Evolutionary conservation across 2,329 filamentous ascomycete genomes (phyloP), one percentile per base, ranked within the genome.

Genomic region (Pseudocercospora eumusae): DNA sequence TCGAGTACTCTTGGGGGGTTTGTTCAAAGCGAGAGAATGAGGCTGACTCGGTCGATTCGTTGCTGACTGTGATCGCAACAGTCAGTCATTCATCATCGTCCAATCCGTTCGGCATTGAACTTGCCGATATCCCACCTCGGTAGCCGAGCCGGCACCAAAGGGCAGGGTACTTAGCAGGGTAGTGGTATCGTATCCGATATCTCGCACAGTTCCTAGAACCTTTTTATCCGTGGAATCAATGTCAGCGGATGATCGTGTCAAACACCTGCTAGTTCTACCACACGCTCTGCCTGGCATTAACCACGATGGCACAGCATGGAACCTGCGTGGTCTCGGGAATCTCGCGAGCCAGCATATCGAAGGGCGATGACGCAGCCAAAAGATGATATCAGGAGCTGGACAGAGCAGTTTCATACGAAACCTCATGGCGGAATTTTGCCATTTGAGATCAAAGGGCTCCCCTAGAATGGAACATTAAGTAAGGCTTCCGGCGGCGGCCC

Each of bases 391-490:
- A 47, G 23, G 44, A 47, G 44, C 44, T 47, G 44, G 18, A 28
- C 11, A 31, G 47, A 28, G 47, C 11, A 23, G 8, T 10, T 27
- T 23, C 13, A 50, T 23, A 50, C 23, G 6, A 15, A 11, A 13
- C 45, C 45, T 50, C 18, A 27, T 15, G 7, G 20, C 20, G 20
- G 28, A 63, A 82, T 53, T 79, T 82, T n/a, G 83, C 81, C 1
- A 69, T 85, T 7, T 75, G 79, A 8, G 83, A 87, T 67, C 83
- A 86, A 67, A 76, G 83, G 2, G 65, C 78, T n/a, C 81, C 80
- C 0, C 67, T 84, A 0, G 79, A 84, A 70, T 85, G 83, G 83
- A 83, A 85, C 66, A 80, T 84, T 27, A 76, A 68, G 5, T n/a
- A n/a, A n/a, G n/a, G 70, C 72, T 1, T 86, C 85, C 64, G 82